A percentile compares a stretch with the other conserved stretches of the same genome.
These are phyloP conservation scores for Neurospora hispaniola DNA, from an alignment of 495 filamentous ascomycete species.

Conservation along the genomic window DNA sequence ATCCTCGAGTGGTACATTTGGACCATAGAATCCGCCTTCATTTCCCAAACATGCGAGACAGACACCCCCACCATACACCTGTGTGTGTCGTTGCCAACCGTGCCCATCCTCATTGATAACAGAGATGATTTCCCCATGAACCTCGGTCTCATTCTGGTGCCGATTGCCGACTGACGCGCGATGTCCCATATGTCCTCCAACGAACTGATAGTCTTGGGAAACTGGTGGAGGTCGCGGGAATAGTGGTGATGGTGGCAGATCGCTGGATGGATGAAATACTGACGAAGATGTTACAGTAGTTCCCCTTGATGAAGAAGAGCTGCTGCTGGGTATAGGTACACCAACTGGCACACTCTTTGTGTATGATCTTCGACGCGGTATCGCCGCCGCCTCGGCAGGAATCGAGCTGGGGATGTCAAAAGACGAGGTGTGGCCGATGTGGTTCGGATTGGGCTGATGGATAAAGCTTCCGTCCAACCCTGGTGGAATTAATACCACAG, in stretches of 20 bases:
- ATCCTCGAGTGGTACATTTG: constrained; percentile 37
- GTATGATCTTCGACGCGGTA: constrained; percentile 32
- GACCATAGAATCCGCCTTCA: constrained; percentile 38
- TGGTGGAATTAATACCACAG: constrained; percentile 26
- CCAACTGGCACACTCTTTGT: constrained; percentile 29
- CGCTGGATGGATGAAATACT: constrained; percentile 32
- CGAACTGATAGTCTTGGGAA: constrained; percentile 18
- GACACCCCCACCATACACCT: constrained; percentile 39
- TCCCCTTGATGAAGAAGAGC: constrained; percentile 7
- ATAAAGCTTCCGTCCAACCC: constrained; percentile 30
- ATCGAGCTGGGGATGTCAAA: constrained; percentile 15
- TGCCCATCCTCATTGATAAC: constrained; percentile 34
- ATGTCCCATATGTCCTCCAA: constrained; percentile 18
- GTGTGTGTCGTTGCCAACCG: constrained; percentile 39
- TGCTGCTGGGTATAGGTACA: constrained; percentile 12
- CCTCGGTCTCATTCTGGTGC: constrained; percentile 22
- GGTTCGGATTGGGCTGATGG: constrained; percentile 31
- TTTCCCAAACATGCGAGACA: constrained; percentile 35
- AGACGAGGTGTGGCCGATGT: constrained; percentile 23
- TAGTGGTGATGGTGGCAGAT: constrained; percentile 11
- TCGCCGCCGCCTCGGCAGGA: constrained; percentile 17
- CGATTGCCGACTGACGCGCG: constrained; percentile 5
- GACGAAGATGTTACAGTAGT: constrained; percentile 11
- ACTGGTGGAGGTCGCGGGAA: constrained; percentile 17
- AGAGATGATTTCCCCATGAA: constrained; percentile 35